Conservation (phyloP, 2,329 filamentous ascomycete species). For the Blastomyces percursus region DNA sequence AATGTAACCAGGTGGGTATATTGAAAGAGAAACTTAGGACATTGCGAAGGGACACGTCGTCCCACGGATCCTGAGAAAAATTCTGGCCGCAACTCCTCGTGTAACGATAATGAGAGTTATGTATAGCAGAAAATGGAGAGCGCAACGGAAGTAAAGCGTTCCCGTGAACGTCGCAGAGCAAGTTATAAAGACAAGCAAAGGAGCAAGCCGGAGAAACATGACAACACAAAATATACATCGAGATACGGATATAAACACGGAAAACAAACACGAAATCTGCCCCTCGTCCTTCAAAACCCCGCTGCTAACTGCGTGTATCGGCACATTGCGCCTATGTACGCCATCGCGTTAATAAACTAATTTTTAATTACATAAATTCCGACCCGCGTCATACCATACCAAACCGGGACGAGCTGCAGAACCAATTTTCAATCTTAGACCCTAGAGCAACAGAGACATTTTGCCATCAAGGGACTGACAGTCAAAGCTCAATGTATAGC, state of each 20-base stretch:
- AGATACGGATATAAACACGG: background rate
- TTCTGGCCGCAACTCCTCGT: background rate
- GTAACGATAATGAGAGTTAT: constrained; percentile 3
- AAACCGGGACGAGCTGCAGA: background rate
- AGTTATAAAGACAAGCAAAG: background rate
- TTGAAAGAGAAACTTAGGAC: background rate
- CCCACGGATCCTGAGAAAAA: background rate
- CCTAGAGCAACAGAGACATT: constrained; percentile 16
- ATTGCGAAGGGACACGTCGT: no score
- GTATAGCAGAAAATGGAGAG: background rate
- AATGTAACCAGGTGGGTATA: background rate
- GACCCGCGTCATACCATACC: background rate
- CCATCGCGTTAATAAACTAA: background rate
- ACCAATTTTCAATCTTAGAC: background rate
- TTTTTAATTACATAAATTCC: background rate
- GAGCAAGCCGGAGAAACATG: background rate
- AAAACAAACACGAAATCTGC: background rate
- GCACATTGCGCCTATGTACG: background rate
- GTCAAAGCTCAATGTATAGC: constrained; percentile 22
- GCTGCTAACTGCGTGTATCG: background rate
- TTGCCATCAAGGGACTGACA: constrained; percentile 23
- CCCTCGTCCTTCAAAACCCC: background rate
- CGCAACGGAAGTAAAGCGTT: background rate
- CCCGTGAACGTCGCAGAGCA: background rate
- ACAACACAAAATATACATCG: background rate